Base-by-base conservation (phyloP, 2,329 filamentous ascomycete species). In the Phoma sp. region DNA sequence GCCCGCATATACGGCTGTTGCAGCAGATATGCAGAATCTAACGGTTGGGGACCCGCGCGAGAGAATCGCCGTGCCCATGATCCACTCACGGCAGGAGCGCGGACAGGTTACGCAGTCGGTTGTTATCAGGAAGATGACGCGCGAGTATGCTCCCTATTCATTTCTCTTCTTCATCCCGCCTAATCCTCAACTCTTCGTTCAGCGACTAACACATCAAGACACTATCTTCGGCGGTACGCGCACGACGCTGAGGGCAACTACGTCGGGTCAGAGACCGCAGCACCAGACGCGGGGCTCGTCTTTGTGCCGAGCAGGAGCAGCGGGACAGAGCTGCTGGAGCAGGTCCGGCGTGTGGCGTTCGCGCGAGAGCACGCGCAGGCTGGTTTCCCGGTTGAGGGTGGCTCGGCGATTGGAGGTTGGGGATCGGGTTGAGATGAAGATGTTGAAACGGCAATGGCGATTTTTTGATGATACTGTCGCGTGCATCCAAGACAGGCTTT, bases 211-310 rank as follows among this genome's bases (percentile, higher is more conserved):
- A 29, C 5, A 4, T 7, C 6, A 7, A 43, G 21, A 15, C 43
- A 60, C 20, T 73, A 71, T 49, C 54, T 66, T 2, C 61, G 64
- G 25, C 60, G 67, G 37, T 74, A 74, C 34, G 65, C 62, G n/a
- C 70, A 71, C 15, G 66, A 73, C 40, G 37, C 52, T 0, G 49
- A 69, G 2, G 71, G 69, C 1, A 71, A 68, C 3, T 72, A 66
- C 28, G 21, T 71, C 1, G 67, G 69, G 0, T 71, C 66, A 0
- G 57, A 61, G 20, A 57, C 38, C 7, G 56, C 60, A 1, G 69
- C 69, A 1, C 58, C 51, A 7, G 68, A 73, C 58, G 60, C 58
- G 0, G 65, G 56, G 0, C 33, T 71, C 26, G 66, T 73, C 0
- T 72, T 72, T 47, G 68, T 71, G 12, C 65, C 67, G 0, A 57